Base-by-base conservation (phyloP, 2,329 filamentous ascomycete genomes). In the Neophaeococcomyces aloes region DNA sequence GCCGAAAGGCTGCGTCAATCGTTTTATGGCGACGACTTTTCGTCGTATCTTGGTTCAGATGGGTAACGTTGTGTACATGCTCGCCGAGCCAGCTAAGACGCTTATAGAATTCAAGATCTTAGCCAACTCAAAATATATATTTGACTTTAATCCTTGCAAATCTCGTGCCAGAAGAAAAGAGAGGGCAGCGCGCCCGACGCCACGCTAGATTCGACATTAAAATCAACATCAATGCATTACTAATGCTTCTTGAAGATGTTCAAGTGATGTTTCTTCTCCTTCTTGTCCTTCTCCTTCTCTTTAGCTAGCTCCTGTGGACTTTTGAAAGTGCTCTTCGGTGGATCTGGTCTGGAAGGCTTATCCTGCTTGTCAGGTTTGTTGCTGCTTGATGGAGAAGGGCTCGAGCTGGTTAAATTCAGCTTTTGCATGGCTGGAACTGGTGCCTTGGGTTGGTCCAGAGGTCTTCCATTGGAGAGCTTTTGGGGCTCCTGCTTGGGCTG, bases 11-110 rank as follows among this genome's bases (percentile, higher is more conserved):
- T 94, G 47, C 72, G 79, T 51, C 70, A 77, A 53, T 71, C 84
- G 64, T 82, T 94, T 49, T 89, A 84, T 62, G 73, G 76, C 15
- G 74, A 83, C n/a, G 82, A 89, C 52, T 67, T 93, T 43, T 77
- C 87, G 55, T 77, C 72, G 57, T 91, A 93, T 59, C 63, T 93
- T 14, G 75, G 79, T 14, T 47, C 48, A 37, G 38, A 47, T 37
- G 38, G 40, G 10, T 52, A 38, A 50, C 10, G 14, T 40, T 41
- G 21, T 25, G 23, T 27, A 27, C 10, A n/a, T 27, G 23, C 5
- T 27, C 10, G 23, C 23, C 23, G 5, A 27, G 27, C 38, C 34
- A 7, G 30, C 21, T 21, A 33, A 32, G 17, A 14, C 18, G 39
- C 21, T 35, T 30, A 42, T 18, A 29, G 29, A 23, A 10, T 11